Percentiles rank a stretch among this genome's conserved stretches.
Evolutionary conservation across 2,329 filamentous ascomycete genomes (phyloP).

Genomic region (Pestalotiopsis sp.): DNA sequence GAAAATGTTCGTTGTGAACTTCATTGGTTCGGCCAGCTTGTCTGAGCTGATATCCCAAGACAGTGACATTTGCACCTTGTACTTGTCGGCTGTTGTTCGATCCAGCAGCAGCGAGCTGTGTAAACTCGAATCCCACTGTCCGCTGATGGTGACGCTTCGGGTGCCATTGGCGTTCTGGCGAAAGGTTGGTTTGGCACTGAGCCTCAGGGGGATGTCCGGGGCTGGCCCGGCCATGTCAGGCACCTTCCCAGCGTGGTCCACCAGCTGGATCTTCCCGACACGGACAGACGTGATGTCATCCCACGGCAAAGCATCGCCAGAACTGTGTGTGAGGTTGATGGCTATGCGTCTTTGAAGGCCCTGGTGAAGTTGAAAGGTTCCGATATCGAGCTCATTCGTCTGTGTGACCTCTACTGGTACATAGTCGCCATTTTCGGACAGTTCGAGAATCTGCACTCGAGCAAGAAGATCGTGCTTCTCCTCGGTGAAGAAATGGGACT

Average conservation of each 20-base stretch:
- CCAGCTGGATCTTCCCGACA: constrained; percentile 78
- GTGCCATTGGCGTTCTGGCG: constrained; percentile 90
- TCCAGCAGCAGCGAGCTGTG: constrained; percentile 94
- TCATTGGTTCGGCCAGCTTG: constrained; percentile 85
- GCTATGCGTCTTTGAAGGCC: constrained; percentile 87
- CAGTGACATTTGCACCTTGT: constrained; percentile 85
- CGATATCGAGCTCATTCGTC: constrained; percentile 78
- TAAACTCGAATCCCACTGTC: constrained; percentile 95
- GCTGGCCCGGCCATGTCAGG: constrained; percentile 75
- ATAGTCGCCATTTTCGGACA: constrained; percentile 90
- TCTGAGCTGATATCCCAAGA: constrained; percentile 84
- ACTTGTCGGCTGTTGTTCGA: constrained; percentile 88
- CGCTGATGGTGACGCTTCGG: constrained; percentile 80
- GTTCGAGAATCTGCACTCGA: constrained; percentile 84
- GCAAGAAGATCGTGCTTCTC: constrained; percentile 94
- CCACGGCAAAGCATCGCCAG: constrained; percentile 87
- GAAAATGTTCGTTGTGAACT: constrained; percentile 78
- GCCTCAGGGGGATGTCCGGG: constrained; percentile 75
- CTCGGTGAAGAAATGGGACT: constrained; percentile 90
- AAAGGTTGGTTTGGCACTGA: constrained; percentile 77
- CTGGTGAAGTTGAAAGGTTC: constrained; percentile 93
- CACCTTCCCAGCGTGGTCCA: constrained; percentile 84
- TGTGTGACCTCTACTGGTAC: constrained; percentile 92
- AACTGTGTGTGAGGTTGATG: constrained; percentile 88
- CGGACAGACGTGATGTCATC: constrained; percentile 77